These are phyloP conservation scores for Pestalotiopsis sp. DNA, from an alignment of 2,329 filamentous ascomycete genomes.

Conservation along the genomic window DNA sequence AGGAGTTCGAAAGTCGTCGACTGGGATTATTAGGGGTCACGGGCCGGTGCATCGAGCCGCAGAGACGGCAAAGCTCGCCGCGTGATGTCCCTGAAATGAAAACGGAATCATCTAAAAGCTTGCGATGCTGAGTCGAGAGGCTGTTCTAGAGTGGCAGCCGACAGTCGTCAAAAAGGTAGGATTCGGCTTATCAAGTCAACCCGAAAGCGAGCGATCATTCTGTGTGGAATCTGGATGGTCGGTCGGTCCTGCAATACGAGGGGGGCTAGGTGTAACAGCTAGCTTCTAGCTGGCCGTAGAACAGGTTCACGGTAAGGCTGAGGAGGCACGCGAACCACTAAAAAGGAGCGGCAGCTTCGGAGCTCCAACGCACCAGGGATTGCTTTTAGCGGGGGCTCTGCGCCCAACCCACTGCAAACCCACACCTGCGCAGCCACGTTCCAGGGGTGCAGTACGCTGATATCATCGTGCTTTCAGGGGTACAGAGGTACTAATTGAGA, in stretches of 20 bases:
- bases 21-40: constrained; percentile 22
- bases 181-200: background rate
- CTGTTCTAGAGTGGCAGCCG: background rate
- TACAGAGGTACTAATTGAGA: background rate
- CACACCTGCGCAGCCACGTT: background rate
- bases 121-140: background rate
- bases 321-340: background rate
- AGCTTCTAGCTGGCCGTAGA: background rate
- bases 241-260: background rate
- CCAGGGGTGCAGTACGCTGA: background rate
- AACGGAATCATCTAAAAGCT: constrained; percentile 7
- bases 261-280: background rate
- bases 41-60: constrained; percentile 28
- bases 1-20: constrained; percentile 26
- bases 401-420: background rate
- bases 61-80: constrained; percentile 16
- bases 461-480: background rate
- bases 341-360: background rate
- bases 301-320: background rate
- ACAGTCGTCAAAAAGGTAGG: background rate
- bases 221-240: background rate
- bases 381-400: background rate
- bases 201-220: background rate
- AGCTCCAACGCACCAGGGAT: background rate
- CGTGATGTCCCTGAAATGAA: constrained; percentile 4